A percentile compares a stretch with the other conserved stretches of the same genome.
These are phyloP conservation scores for Neonectria magnoliae DNA, from an alignment of 2,329 filamentous ascomycete species.

Conservation along the genomic window DNA sequence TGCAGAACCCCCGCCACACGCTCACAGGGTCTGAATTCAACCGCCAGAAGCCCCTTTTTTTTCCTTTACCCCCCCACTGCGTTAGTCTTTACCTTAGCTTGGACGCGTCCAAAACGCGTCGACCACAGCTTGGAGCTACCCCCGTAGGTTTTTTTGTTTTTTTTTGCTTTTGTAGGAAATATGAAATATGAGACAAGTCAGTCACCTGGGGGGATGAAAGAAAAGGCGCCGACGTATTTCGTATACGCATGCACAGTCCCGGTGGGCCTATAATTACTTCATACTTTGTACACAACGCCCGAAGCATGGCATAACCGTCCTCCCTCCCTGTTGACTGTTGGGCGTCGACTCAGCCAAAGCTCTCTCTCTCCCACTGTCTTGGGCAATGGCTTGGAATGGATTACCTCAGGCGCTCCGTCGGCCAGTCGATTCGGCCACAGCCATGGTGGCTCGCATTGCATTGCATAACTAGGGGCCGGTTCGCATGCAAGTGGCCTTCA, in stretches of 20 bases:
- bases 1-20: background rate
- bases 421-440: constrained; percentile 5
- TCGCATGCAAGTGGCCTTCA: constrained; percentile 15
- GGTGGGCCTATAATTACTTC: background rate
- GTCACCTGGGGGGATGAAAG: constrained; percentile 1
- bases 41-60: constrained; percentile 5
- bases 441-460: constrained; percentile 38
- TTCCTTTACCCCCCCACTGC: background rate
- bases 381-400: background rate
- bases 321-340: background rate
- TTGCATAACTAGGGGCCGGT: constrained; percentile 37
- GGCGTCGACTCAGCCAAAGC: background rate
- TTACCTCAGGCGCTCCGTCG: background rate
- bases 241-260: background rate
- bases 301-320: background rate
- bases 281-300: background rate
- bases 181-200: background rate
- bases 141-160: background rate
- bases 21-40: background rate
- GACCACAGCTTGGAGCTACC: background rate
- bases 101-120: constrained; percentile 23
- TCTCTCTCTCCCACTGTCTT: background rate
- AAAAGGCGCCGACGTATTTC: background rate
- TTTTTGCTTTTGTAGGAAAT: background rate
- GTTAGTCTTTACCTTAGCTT: constrained; percentile 7